Evolutionary conservation across 257 asterid species (phyloP).

Genomic region (Solanum lycopersicoides): DNA sequence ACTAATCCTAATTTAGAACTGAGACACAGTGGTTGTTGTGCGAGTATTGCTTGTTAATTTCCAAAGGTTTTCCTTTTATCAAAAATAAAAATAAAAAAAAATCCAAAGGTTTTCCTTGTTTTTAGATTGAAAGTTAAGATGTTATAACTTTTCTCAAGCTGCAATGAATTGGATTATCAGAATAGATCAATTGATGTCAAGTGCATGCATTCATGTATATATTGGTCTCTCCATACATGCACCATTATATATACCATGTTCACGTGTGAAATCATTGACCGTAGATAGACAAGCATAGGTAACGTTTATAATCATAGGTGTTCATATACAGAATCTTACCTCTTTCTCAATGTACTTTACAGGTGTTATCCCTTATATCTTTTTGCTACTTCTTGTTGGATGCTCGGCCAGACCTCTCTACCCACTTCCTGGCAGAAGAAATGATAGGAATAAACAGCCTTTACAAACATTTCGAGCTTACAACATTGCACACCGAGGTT

Average conservation of each 20-base stretch:
- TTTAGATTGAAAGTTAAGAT: not conserved
- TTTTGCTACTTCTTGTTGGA: slow-evolving; percentile 58
- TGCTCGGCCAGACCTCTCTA: slow-evolving; percentile 74
- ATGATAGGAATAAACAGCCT: slow-evolving; percentile 61
- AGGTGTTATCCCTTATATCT: slow-evolving; percentile 49
- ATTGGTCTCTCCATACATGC: not conserved
- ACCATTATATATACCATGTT: not conserved
- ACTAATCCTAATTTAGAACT: not conserved
- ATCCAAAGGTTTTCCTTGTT: not conserved
- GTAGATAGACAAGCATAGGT: not conserved
- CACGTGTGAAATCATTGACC: not conserved
- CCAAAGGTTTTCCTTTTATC: not conserved
- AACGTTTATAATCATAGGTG: not conserved
- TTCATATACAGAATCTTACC: not conserved
- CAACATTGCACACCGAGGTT: slow-evolving; percentile 96
- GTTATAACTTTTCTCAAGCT: not conserved
- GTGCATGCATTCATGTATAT: not conserved
- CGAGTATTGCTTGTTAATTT: not conserved
- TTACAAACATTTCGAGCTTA: slow-evolving; percentile 83
- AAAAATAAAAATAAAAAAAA: too few species aligned
- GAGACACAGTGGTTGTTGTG: not conserved
- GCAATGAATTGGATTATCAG: not conserved
- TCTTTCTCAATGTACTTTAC: slow-evolving; percentile 14
- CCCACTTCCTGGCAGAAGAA: slow-evolving; percentile 89
- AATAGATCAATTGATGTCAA: not conserved